Evolutionary conservation across 345 rosid genomes (phyloP).

Genomic region (Turnera subulata): DNA sequence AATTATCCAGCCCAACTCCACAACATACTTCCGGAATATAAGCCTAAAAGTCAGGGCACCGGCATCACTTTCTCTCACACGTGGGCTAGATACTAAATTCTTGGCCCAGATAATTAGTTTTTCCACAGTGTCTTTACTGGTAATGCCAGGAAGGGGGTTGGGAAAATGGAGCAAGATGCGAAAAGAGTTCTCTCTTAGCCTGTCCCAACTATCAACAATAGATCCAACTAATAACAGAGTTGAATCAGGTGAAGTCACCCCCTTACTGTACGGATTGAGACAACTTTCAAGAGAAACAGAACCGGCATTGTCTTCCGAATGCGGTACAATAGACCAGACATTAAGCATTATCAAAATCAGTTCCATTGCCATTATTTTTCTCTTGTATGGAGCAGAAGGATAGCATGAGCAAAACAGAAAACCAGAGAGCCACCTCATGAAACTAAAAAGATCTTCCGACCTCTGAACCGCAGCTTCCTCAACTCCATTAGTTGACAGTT

Average conservation of each 20-base stretch:
- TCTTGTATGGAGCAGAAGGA: constrained; percentile 91
- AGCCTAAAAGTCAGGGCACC: constrained; percentile 83
- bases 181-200: constrained; percentile 82
- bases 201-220: constrained; percentile 96
- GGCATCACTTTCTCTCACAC: constrained; percentile 98
- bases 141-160: constrained; percentile 87
- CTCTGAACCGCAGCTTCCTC: constrained; percentile 37
- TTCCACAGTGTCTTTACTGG: constrained; percentile 62
- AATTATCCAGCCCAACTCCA: constrained; percentile 79
- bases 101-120: constrained; percentile 75
- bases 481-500: constrained; percentile 21
- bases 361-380: constrained; percentile 95
- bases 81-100: constrained; percentile 84
- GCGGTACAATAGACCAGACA: constrained; percentile 63
- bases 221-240: constrained; percentile 82
- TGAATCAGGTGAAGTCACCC: constrained; percentile 65
- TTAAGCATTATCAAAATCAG: constrained; percentile 77
- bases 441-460: constrained; percentile 70
- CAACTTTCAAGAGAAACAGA: constrained; percentile 39
- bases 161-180: constrained; percentile 84
- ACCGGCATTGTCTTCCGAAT: constrained; percentile 37
- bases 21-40: constrained; percentile 78
- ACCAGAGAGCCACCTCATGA: constrained; percentile 84
- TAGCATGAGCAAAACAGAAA: constrained; percentile 86
- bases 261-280: constrained; percentile 60